Evolutionary conservation across 2,329 filamentous ascomycete species (phyloP).

Genomic region (Colletotrichum nymphaeae): DNA sequence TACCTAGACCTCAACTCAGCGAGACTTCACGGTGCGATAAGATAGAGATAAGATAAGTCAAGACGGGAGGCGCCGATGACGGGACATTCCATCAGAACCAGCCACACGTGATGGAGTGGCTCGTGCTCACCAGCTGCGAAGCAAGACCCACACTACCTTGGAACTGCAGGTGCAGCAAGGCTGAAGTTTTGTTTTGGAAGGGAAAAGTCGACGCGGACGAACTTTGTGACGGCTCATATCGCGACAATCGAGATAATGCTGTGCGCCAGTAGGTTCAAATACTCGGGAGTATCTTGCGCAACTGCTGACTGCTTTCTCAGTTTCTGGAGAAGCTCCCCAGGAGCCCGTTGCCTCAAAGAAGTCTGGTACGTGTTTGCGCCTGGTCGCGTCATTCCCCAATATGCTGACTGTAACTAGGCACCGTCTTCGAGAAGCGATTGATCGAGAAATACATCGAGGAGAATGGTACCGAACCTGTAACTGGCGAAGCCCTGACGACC

Average conservation of each 20-base stretch:
- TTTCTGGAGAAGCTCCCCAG: slow-evolving; percentile 96
- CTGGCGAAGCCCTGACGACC: slow-evolving; percentile 82
- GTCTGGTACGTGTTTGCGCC: slow-evolving; percentile 73
- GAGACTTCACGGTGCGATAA: slow-evolving; percentile 26
- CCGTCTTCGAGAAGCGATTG: slow-evolving; percentile 93
- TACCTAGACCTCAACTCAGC: not conserved
- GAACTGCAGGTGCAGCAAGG: slow-evolving; percentile 23
- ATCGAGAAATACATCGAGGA: slow-evolving; percentile 96
- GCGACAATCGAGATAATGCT: slow-evolving; percentile 34
- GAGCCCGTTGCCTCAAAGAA: slow-evolving; percentile 95
- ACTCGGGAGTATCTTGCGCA: not conserved
- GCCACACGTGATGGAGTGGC: slow-evolving; percentile 28
- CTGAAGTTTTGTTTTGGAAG: slow-evolving; percentile 37
- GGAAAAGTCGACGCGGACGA: slow-evolving; percentile 27
- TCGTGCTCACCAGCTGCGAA: slow-evolving; percentile 17
- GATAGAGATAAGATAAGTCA: not conserved
- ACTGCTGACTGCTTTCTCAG: slow-evolving; percentile 58
- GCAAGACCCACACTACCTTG: slow-evolving; percentile 17
- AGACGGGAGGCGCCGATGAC: not conserved
- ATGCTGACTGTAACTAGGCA: slow-evolving; percentile 62
- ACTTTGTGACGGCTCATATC: slow-evolving; percentile 22
- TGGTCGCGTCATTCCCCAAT: not conserved
- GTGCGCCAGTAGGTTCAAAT: slow-evolving; percentile 52
- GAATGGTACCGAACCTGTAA: slow-evolving; percentile 91
- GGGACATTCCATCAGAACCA: not conserved